Percentiles rank a stretch among this genome's conserved stretches.
These are phyloP conservation scores for Pisolithus microcarpus DNA, from an alignment of 768 basidiomycete species.

Conservation along the genomic window DNA sequence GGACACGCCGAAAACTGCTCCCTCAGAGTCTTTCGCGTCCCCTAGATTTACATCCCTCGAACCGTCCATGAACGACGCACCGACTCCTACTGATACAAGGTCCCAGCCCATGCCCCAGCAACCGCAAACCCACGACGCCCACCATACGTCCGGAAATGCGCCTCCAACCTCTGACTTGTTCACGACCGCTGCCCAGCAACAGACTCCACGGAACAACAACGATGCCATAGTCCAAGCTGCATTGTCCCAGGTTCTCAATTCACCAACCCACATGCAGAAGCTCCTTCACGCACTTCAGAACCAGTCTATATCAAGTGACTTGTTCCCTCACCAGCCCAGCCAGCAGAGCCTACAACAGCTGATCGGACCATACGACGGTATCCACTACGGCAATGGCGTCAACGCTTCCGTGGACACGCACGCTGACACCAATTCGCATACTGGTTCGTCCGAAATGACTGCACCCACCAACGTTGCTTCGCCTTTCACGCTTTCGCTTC, in stretches of 20 bases:
- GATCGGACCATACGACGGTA: conserved; percentile 22
- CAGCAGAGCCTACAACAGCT: conserved; percentile 15
- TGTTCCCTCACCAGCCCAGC: conserved; percentile 13
- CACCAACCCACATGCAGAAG: conserved; percentile 52
- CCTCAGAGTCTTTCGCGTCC: conserved; percentile 25
- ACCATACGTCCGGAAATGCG: conserved; percentile 6
- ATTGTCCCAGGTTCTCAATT: conserved; percentile 42
- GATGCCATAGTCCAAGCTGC: conserved; percentile 43
- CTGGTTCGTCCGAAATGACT: conserved; percentile 12
- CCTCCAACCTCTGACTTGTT: conserved; percentile 5
- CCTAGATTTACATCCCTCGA: conserved; percentile 25
- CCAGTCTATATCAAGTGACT: conserved; percentile 18
- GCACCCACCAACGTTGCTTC: conserved; percentile 15
- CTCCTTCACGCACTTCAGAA: conserved; percentile 40
- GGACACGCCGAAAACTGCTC: conserved; percentile 39
- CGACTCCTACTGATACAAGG: conserved; percentile 8
- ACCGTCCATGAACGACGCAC: conserved; percentile 12
- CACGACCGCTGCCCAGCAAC: conserved; percentile 1
- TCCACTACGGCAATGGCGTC: conserved; percentile 7
- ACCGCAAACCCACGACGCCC: conserved; percentile 10
- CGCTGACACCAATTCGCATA: conserved; percentile 6
- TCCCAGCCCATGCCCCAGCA: conserved; percentile 1
- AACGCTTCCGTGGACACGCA: background rate
- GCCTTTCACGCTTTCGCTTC: conserved; percentile 19
- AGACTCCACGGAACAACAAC: conserved; percentile 24